Evolutionary conservation across 768 basidiomycete species (phyloP), one percentile per base, ranked within the genome.

Genomic region (Coprinopsis strossmayeri): DNA sequence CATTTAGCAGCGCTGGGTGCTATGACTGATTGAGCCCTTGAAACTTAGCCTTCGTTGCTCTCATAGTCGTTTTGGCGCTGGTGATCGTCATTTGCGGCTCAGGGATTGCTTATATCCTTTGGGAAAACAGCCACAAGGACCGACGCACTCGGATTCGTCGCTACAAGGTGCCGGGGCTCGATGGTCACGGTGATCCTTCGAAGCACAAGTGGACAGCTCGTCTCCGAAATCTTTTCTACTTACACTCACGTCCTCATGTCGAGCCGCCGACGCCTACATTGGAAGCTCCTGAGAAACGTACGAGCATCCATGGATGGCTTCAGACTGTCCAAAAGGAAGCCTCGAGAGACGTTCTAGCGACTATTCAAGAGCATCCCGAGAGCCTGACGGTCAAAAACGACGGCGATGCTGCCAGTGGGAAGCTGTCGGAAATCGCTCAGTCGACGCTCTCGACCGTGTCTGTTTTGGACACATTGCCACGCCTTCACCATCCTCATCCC

Each of bases 1-100:
- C n/a, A n/a, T n/a, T n/a, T n/a, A n/a, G n/a, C n/a, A n/a, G n/a
- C n/a, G n/a, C n/a, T n/a, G n/a, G n/a, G n/a, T n/a, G n/a, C n/a
- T n/a, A n/a, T n/a, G n/a, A n/a, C n/a, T n/a, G n/a, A n/a, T n/a
- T n/a, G n/a, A n/a, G n/a, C n/a, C 30, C 9, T 15, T 7, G 9
- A 32, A 32, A 32, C 30, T 20, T 37, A 51, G 50, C 50, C 3
- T 51, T 51, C 45, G 37, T 51, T 24, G 50, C 50, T 4, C 44
- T 51, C n/a, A 38, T 51, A 15, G 38, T 51, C 0, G 45, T 46
- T 9, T 37, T 51, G 35, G 38, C 26, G 5, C n/a, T 51, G 23
- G 38, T 51, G 26, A 51, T 46, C 35, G 9, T 51, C 17, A 41
- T 51, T 2, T 24, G 41, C 3, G n/a, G 24, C 28, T n/a, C 50